Percentiles rank a stretch among this genome's conserved stretches.
Conservation (phyloP, 2,329 filamentous ascomycete species). For the Aspergillus proliferans region DNA sequence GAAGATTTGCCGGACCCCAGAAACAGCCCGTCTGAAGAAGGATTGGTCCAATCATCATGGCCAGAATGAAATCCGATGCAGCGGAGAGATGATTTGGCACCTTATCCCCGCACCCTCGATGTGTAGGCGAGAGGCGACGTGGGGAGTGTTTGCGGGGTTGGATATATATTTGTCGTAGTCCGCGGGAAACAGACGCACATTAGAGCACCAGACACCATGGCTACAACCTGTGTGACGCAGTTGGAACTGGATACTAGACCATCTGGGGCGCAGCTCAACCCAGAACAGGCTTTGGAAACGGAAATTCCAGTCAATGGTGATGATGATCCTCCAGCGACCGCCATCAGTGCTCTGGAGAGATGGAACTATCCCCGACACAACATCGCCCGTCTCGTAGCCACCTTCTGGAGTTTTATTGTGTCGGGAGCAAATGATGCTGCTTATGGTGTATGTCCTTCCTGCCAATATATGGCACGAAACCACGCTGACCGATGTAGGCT, state of each 20-base stretch:
- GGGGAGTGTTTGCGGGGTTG: too few relatives aligned
- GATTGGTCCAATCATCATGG: neutral
- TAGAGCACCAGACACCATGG: too few relatives aligned
- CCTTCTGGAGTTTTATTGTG: conserved; percentile 54
- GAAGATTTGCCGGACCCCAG: neutral
- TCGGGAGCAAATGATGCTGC: conserved; percentile 56
- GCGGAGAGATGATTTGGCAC: neutral
- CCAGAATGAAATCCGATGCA: neutral
- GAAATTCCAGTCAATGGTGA: neutral
- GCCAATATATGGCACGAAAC: neutral
- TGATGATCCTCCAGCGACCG: neutral
- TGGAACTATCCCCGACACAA: conserved; percentile 50
- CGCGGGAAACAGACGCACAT: too few relatives aligned
- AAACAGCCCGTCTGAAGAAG: too few relatives aligned
- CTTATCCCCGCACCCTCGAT: too few relatives aligned
- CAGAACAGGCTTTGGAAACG: neutral
- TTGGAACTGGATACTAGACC: too few relatives aligned
- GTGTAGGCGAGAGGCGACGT: too few relatives aligned
- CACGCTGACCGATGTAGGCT: conserved; percentile 21
- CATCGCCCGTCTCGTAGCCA: conserved; percentile 44
- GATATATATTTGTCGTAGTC: too few relatives aligned
- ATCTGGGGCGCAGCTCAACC: neutral
- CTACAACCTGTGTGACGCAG: too few relatives aligned
- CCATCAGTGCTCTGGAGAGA: conserved; percentile 23
- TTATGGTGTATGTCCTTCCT: conserved; percentile 45